Evolutionary conservation across 1,284 basidiomycete species (phyloP), one percentile per base, ranked within the genome.

Genomic region (Ustilago sp.): DNA sequence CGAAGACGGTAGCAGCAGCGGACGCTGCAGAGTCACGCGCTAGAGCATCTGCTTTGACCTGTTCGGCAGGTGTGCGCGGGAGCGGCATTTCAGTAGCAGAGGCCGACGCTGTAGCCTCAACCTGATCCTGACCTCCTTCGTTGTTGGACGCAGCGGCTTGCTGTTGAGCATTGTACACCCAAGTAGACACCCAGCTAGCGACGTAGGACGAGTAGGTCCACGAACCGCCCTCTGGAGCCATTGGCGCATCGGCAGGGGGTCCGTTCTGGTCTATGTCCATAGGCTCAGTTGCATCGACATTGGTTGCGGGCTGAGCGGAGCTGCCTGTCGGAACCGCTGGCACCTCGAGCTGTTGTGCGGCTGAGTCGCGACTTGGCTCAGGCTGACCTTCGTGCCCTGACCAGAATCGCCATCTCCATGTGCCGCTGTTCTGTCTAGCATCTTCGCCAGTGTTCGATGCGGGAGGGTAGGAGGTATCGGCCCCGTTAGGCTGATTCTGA

Each of bases 1-100:
- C 74, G 12, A 79, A 59, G 19, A 70, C 53, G 17, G 61, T 50
- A 9, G 62, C 51, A 11, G 68, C 48, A 50, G 48, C 28, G 23
- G 48, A 50, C 6, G 48, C 48, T 50, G 48, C 54, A 12, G 60
- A 23, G 23, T 80, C 76, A 31, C 80, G 39, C 2, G 82, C 76
- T 19, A 83, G 68, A 0, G 82, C 82, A 36, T 80, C 80, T 7
- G 79, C 80, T 63, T 82, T 83, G 74, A 82, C 79, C 51, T 83
- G 79, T 63, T 83, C 80, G 3, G 82, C 82, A 5, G 82, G 82
- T 12, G 80, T 83, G 31, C 68, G 68, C 19, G 72, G 56, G 2
- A 39, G 47, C 15, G 56, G 17, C 45, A 3, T 9, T 34, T 48
- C n/a, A 3, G 41, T 35, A 19, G 39, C 15, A 47, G 19, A 28